These are phyloP conservation scores for Dorcoceras hygrometricum DNA, from an alignment of 257 asterid genomes.

Conservation along the genomic window DNA sequence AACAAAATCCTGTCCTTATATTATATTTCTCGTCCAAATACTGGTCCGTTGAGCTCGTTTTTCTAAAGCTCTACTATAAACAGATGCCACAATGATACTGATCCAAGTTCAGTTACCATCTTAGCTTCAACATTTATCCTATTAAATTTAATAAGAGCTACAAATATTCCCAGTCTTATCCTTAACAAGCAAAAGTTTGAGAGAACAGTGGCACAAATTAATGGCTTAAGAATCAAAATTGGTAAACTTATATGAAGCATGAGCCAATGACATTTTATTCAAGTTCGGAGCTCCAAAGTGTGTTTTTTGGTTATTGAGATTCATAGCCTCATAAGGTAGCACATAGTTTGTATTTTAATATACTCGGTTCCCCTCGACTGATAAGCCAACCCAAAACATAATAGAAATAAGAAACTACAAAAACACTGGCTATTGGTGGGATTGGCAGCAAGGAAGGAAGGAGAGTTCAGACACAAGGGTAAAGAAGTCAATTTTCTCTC, in stretches of 20 bases:
- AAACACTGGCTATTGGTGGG: neutral
- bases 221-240: neutral
- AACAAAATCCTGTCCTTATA: neutral
- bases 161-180: neutral
- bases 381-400: neutral
- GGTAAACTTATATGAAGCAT: neutral
- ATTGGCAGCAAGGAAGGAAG: neutral
- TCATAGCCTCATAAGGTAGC: neutral
- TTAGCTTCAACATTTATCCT: neutral
- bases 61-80: neutral
- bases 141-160: no score
- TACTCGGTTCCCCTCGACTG: neutral
- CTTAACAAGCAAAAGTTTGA: neutral
- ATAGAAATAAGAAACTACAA: neutral
- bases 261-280: neutral
- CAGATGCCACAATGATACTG: neutral
- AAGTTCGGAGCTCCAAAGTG: neutral
- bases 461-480: neutral
- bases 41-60: neutral
- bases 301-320: neutral
- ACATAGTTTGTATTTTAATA: neutral
- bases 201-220: neutral
- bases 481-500: neutral
- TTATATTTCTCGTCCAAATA: neutral
- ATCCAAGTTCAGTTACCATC: neutral